Evolutionary conservation across 306 rosid genomes (phyloP).

Genomic region (Dalbergia cultrata): DNA sequence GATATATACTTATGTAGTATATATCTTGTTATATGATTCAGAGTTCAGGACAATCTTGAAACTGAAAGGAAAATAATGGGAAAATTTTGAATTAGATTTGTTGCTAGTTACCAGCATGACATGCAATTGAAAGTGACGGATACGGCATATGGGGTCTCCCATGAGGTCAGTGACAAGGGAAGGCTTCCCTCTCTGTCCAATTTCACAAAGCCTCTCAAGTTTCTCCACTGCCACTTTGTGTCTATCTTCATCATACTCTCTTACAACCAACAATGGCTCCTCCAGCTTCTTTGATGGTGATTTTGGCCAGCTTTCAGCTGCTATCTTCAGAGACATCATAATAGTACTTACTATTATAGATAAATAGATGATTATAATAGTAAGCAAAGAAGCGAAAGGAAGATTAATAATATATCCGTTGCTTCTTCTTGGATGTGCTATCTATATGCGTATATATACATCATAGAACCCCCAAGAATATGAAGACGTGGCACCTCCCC

Average conservation of each 20-base stretch:
- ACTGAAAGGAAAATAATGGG: neutral
- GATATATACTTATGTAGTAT: neutral
- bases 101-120: slow-evolving; percentile 77
- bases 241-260: slow-evolving; percentile 72
- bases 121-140: slow-evolving; percentile 79
- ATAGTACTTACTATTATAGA: neutral
- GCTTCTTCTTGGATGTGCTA: slow-evolving; percentile 43
- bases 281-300: slow-evolving; percentile 35
- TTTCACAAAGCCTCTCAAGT: slow-evolving; percentile 80
- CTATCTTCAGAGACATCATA: slow-evolving; percentile 67
- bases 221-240: slow-evolving; percentile 77
- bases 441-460: slow-evolving; percentile 47
- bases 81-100: slow-evolving; percentile 12
- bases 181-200: slow-evolving; percentile 73
- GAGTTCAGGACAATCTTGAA: slow-evolving; percentile 10
- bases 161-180: slow-evolving; percentile 86
- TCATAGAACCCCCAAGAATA: slow-evolving; percentile 45
- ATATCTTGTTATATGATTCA: neutral
- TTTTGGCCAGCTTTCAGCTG: slow-evolving; percentile 57
- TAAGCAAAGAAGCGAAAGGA: slow-evolving; percentile 27
- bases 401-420: slow-evolving; percentile 3
- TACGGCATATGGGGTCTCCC: slow-evolving; percentile 91
- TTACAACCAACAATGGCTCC: slow-evolving; percentile 52
- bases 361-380: neutral
- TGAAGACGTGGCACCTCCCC: slow-evolving; percentile 64